Evolutionary conservation across 768 basidiomycete genomes (phyloP), one percentile per base, ranked within the genome.

Genomic region (Neoboletus subvelutipes): DNA sequence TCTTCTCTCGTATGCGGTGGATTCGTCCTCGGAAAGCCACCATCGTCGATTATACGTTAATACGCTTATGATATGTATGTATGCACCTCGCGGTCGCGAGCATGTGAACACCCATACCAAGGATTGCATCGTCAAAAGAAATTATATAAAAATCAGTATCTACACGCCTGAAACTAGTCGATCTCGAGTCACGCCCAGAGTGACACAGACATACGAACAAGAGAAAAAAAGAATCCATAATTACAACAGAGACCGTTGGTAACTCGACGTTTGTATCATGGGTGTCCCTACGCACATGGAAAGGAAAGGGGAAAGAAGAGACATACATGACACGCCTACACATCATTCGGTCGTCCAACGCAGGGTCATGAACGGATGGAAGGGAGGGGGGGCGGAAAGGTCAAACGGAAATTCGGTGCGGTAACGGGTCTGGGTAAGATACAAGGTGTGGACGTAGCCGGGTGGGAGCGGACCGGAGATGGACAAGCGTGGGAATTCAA

Each of bases 171-270:
- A 26, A 18, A 45, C 1, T n/a, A n/a, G n/a, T n/a, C n/a, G n/a
- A n/a, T 13, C 29, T 26, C 29, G 4, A 20, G n/a, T 20, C 46
- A 15, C 29, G 3, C 29, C 31, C 10, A 26, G 4, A 17, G 6
- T 9, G n/a, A 29, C 45, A 15, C 0, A 18, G 45, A 5, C 26
- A 13, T 24, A 13, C 6, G 13, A 20, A 22, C 15, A 45, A 31
- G 34, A 26, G 18, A 10, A 28, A 11, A n/a, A 9, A 18, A 18
- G 11, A 13, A 57, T 55, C 36, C 58, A 56, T 52, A 29, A 56
- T 61, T 67, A 70, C 68, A 70, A 68, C 59, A 67, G 40, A 48
- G n/a, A 51, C 50, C 54, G 47, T 56, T 39, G 41, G 36, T 67
- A n/a, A 59, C 52, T 41, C 45, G 51, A 56, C 55, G 40, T 46